Evolutionary conservation across 73 alveolate genomes (phyloP).

Genomic region (Paramecium tetraurelia): DNA sequence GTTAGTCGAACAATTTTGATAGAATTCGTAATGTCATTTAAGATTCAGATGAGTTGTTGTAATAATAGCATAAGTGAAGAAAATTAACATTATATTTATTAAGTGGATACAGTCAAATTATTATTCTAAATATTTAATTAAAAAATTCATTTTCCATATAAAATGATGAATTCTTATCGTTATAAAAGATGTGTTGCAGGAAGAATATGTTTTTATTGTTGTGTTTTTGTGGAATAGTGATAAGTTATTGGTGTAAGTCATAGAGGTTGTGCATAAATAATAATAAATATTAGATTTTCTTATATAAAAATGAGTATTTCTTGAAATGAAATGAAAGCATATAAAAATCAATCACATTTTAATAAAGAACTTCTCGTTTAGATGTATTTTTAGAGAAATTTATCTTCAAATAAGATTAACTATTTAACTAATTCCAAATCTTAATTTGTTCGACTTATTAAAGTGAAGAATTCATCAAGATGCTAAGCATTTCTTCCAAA

Average conservation of each 20-base stretch:
- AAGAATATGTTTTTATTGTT: background rate
- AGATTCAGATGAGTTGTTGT: background rate
- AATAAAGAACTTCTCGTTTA: conserved; percentile 2
- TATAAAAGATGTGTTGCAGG: background rate
- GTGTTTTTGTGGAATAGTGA: background rate
- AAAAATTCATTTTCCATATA: background rate
- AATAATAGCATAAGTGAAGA: background rate
- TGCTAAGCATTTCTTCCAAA: conserved; percentile 6
- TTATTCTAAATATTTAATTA: background rate
- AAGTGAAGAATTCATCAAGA: conserved; percentile 22
- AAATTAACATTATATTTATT: background rate
- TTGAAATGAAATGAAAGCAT: background rate
- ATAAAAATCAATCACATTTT: conserved; percentile 2
- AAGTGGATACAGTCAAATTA: background rate
- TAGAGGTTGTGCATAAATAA: background rate
- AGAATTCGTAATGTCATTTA: background rate
- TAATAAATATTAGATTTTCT: background rate
- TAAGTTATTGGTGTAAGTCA: background rate
- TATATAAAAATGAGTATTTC: background rate
- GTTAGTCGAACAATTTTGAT: background rate
- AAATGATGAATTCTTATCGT: background rate
- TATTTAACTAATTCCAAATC: background rate
- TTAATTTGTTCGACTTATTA: background rate
- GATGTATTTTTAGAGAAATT: background rate
- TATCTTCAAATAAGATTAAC: background rate